Conservation (phyloP, 129 eudicot species). For the Chrysanthemum makinoi region DNA sequence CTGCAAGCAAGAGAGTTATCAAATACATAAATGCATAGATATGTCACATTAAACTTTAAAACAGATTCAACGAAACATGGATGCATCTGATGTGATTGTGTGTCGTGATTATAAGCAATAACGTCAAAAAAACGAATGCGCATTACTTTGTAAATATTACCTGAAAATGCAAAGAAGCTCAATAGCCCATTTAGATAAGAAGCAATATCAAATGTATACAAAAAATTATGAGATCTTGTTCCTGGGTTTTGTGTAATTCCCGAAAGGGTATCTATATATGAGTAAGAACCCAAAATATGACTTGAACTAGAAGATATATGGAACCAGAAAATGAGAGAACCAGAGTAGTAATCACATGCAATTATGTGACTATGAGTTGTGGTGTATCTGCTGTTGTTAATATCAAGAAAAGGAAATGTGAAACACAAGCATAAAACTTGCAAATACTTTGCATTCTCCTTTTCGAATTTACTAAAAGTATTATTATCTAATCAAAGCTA, state of each 20-base stretch:
- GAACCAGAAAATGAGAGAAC: conserved; percentile 1
- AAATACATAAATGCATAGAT: too few species aligned
- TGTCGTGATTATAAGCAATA: neutral
- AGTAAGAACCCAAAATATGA: conserved; percentile 7
- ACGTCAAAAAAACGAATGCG: neutral
- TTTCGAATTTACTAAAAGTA: conserved; percentile 6
- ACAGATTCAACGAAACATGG: too few species aligned
- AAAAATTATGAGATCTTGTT: neutral
- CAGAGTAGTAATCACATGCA: conserved; percentile 54
- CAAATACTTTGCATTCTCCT: neutral
- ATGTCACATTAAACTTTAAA: too few species aligned
- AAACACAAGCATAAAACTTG: conserved; percentile 44
- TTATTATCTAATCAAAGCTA: neutral
- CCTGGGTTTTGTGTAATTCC: neutral
- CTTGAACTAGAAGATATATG: conserved; percentile 1
- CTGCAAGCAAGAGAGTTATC: too few species aligned
- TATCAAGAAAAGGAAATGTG: conserved; percentile 31
- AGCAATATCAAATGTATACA: conserved; percentile 26
- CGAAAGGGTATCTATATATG: conserved; percentile 29
- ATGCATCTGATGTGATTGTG: neutral
- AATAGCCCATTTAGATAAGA: conserved; percentile 13
- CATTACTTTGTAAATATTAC: neutral
- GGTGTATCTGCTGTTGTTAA: conserved; percentile 8
- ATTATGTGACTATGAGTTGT: conserved; percentile 34
- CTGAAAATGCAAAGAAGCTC: conserved; percentile 3